Evolutionary conservation across 768 basidiomycete genomes (phyloP).

Genomic region (Phlebiopsis flavidoalba): DNA sequence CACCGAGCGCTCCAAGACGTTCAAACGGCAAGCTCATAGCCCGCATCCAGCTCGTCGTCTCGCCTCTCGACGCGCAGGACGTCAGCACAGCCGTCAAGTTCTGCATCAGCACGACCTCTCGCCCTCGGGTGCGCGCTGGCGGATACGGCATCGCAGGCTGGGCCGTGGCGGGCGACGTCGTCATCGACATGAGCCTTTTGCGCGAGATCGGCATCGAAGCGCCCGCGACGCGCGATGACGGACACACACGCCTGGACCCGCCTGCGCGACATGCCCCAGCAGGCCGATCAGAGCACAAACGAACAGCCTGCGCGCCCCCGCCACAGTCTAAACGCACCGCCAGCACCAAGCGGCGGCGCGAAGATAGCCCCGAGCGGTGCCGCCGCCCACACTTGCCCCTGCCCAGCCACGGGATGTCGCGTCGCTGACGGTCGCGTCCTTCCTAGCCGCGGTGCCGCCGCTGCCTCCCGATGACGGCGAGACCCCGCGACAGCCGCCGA

Average conservation of each 20-base stretch:
- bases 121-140: slow-evolving; percentile 81
- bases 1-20: slow-evolving; percentile 19
- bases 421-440: slow-evolving; percentile 44
- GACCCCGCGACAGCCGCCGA: slow-evolving; percentile 20
- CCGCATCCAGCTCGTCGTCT: slow-evolving; percentile 35
- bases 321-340: neutral
- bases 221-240: slow-evolving; percentile 27
- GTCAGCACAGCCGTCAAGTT: slow-evolving; percentile 76
- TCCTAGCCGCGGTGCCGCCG: slow-evolving; percentile 40
- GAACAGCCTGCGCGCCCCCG: slow-evolving; percentile 29
- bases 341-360: slow-evolving; percentile 44
- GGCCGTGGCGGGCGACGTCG: slow-evolving; percentile 82
- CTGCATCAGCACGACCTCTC: slow-evolving; percentile 64
- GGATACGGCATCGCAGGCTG: slow-evolving; percentile 91
- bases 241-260: slow-evolving; percentile 48
- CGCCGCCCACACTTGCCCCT: neutral
- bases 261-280: slow-evolving; percentile 48
- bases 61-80: slow-evolving; percentile 75
- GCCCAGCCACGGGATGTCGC: slow-evolving; percentile 44
- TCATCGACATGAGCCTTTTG: slow-evolving; percentile 74
- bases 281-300: slow-evolving; percentile 36
- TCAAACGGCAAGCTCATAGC: slow-evolving; percentile 25
- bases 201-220: slow-evolving; percentile 63
- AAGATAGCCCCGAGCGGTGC: slow-evolving; percentile 27
- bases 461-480: slow-evolving; percentile 25